phyloP scores from a whole-genome alignment of 2,329 filamentous ascomycete species.

The Trichophyton simii region DNA sequence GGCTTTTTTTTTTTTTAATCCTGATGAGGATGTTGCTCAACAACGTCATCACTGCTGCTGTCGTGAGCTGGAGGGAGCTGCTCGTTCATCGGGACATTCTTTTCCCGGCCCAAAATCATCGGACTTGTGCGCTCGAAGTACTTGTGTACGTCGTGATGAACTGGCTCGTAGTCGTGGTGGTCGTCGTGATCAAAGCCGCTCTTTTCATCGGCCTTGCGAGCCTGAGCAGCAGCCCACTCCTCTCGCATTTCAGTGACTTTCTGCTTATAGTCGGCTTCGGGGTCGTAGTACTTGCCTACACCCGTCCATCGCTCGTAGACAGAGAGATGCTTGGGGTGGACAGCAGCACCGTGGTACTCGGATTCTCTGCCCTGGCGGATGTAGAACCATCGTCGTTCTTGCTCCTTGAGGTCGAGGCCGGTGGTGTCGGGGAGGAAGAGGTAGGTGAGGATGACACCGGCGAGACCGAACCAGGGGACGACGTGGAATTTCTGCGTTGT shows the following conservation, averaged over 20 bases:
- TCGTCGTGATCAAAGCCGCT: constrained; percentile 27
- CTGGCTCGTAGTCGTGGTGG: constrained; percentile 36
- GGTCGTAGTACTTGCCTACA: constrained; percentile 69
- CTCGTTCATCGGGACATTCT: background rate
- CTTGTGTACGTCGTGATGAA: constrained; percentile 38
- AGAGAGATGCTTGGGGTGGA: constrained; percentile 79
- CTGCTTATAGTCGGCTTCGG: constrained; percentile 66
- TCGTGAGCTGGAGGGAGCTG: constrained; percentile 7
- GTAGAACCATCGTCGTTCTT: constrained; percentile 85
- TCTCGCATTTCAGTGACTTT: constrained; percentile 73
- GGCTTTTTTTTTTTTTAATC: background rate
- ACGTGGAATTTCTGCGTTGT: constrained; percentile 76
- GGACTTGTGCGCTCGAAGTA: constrained; percentile 43
- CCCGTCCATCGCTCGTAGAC: constrained; percentile 75
- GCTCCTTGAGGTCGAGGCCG: constrained; percentile 90
- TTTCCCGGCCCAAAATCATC: constrained; percentile 11
- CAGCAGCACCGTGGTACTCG: constrained; percentile 86
- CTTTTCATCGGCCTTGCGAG: constrained; percentile 40
- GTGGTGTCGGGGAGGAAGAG: constrained; percentile 94
- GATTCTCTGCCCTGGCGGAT: constrained; percentile 63
- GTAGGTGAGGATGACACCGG: constrained; percentile 68
- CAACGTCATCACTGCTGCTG: background rate
- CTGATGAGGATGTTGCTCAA: background rate
- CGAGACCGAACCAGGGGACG: constrained; percentile 89
- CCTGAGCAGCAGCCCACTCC: constrained; percentile 41